Conservation (phyloP, 2,329 filamentous ascomycete genomes). For the Fusarium sp. region DNA sequence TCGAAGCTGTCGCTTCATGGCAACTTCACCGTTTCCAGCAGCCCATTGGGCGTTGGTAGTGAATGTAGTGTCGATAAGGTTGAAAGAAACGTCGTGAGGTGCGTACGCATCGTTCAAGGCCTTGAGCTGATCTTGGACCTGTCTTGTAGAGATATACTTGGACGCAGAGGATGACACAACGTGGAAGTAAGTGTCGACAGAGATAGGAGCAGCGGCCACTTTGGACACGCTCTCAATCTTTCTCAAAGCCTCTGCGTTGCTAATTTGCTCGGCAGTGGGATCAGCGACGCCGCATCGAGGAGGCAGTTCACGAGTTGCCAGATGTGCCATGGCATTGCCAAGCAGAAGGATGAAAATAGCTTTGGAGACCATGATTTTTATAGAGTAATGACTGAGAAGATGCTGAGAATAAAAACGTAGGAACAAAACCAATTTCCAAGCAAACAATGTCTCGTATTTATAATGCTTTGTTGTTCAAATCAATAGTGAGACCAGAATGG, state of each 20-base stretch:
- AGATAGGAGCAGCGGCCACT: constrained; percentile 24
- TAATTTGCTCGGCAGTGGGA: constrained; percentile 30
- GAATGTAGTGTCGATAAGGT: constrained; percentile 59
- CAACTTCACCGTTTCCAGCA: constrained; percentile 56
- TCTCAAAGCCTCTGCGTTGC: constrained; percentile 16
- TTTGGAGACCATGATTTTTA: constrained; percentile 36
- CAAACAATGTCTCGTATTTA: constrained; percentile 5
- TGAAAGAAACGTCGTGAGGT: constrained; percentile 62
- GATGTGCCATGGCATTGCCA: constrained; percentile 25
- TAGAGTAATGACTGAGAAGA: background rate
- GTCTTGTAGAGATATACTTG: constrained; percentile 41
- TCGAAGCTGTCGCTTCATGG: constrained; percentile 63
- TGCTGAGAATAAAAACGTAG: background rate
- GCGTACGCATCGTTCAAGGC: constrained; percentile 63
- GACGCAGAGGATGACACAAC: constrained; percentile 43
- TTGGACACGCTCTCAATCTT: constrained; percentile 24
- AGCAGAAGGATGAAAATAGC: constrained; percentile 22
- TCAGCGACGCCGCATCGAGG: constrained; percentile 33
- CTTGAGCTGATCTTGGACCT: constrained; percentile 56
- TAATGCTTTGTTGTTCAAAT: background rate
- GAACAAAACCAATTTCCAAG: background rate
- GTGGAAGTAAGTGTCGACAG: constrained; percentile 47
- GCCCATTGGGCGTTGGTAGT: constrained; percentile 66
- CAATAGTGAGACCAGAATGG: rapidly evolving
- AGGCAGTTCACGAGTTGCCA: constrained; percentile 8